Evolutionary conservation across 257 asterid genomes (phyloP).

Genomic region (Ehretia macrophylla): DNA sequence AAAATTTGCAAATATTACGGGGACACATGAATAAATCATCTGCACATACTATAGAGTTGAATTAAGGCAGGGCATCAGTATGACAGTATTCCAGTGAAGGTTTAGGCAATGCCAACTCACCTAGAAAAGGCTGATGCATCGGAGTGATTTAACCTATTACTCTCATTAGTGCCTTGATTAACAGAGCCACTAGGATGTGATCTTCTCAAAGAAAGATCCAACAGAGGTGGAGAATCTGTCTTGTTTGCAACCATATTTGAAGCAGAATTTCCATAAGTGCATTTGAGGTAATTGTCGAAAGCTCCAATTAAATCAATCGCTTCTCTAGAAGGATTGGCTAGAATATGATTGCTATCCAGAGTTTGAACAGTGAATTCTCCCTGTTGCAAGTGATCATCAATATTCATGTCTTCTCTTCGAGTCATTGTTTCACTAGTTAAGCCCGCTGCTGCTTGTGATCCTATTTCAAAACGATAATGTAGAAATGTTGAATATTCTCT

Average conservation of each 20-base stretch:
- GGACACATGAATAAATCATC: too few relatives aligned
- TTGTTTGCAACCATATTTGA: conserved; percentile 36
- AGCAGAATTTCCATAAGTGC: conserved; percentile 26
- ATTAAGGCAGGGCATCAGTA: neutral
- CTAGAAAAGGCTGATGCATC: conserved; percentile 87
- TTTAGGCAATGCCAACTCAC: conserved; percentile 37
- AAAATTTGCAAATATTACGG: too few relatives aligned
- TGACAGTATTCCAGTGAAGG: conserved; percentile 1
- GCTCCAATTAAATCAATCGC: conserved; percentile 89
- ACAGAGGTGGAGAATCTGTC: conserved; percentile 40
- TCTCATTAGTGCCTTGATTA: conserved; percentile 48
- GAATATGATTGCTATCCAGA: conserved; percentile 25
- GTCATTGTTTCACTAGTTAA: conserved; percentile 18
- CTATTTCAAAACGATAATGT: conserved; percentile 20
- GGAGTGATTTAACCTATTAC: conserved; percentile 62
- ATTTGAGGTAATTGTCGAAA: conserved; percentile 51
- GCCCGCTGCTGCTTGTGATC: conserved; percentile 19
- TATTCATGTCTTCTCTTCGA: conserved; percentile 26
- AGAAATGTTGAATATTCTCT: conserved; percentile 9
- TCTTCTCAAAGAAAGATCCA: conserved; percentile 83
- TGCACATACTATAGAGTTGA: too few relatives aligned
- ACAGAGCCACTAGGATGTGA: conserved; percentile 39
- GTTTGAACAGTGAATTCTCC: conserved; percentile 21
- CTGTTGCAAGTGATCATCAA: conserved; percentile 22
- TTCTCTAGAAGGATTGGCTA: conserved; percentile 33